Evolutionary conservation across 2,329 filamentous ascomycete species (phyloP).

Genomic region (Aspergillus sp.): DNA sequence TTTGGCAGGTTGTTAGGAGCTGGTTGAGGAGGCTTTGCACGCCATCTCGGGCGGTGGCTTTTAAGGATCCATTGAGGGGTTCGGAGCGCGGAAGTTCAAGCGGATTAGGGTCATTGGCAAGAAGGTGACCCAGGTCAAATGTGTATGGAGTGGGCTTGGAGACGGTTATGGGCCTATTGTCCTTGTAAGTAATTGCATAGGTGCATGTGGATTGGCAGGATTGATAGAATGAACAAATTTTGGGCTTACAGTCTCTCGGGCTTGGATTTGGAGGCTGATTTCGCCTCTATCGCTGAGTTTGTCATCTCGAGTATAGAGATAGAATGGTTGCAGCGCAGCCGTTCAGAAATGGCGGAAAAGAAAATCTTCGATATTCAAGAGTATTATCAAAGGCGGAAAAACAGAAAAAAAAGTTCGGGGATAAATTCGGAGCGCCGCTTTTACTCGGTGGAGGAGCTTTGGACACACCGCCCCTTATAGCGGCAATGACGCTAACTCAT

Average conservation of each 20-base stretch:
- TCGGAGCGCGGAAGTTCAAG: slow-evolving; percentile 56
- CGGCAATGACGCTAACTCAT: slow-evolving; percentile 22
- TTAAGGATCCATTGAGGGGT: slow-evolving; percentile 65
- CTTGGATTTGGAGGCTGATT: slow-evolving; percentile 28
- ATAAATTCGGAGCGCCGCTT: slow-evolving; percentile 28
- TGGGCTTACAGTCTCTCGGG: slow-evolving; percentile 43
- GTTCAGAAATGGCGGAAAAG: neutral
- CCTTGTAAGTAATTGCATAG: neutral
- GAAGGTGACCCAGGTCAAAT: slow-evolving; percentile 85
- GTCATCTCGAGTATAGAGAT: slow-evolving; percentile 7
- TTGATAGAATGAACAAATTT: neutral
- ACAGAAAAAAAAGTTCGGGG: slow-evolving; percentile 34
- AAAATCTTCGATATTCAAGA: neutral
- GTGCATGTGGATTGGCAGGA: neutral
- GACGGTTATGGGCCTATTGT: slow-evolving; percentile 58
- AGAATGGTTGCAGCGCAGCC: neutral
- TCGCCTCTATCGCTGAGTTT: slow-evolving; percentile 20
- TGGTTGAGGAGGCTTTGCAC: slow-evolving; percentile 93
- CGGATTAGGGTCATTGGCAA: slow-evolving; percentile 85
- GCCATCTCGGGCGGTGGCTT: slow-evolving; percentile 77
- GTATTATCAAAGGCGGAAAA: slow-evolving; percentile 12
- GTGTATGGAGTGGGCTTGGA: slow-evolving; percentile 86
- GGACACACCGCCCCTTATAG: slow-evolving; percentile 21
- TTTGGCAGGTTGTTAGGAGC: slow-evolving; percentile 82
- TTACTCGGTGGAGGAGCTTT: slow-evolving; percentile 20